phyloP scores from a whole-genome alignment of 148 eudicot genomes.

The Silene uniflora region DNA sequence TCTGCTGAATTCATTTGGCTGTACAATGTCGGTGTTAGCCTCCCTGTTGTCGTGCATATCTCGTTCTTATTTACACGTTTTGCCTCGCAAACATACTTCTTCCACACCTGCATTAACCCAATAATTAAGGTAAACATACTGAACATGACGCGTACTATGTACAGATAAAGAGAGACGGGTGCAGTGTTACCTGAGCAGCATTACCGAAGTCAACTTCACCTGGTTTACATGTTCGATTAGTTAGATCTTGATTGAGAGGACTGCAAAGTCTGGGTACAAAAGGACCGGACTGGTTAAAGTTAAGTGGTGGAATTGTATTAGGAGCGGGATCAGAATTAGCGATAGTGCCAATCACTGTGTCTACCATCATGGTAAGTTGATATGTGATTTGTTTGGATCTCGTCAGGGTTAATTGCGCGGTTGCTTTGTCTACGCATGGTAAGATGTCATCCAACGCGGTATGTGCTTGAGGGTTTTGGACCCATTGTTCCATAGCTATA shows the following conservation, averaged over 20 bases:
- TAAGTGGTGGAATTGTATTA: slow-evolving; percentile 27
- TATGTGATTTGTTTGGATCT: slow-evolving; percentile 61
- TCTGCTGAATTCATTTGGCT: slow-evolving; percentile 49
- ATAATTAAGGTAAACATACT: neutral
- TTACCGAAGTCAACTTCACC: slow-evolving; percentile 66
- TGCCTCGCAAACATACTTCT: slow-evolving; percentile 38
- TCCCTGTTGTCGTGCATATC: slow-evolving; percentile 57
- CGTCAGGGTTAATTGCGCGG: slow-evolving; percentile 54
- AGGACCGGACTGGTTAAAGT: slow-evolving; percentile 80
- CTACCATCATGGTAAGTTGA: slow-evolving; percentile 47
- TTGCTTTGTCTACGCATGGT: slow-evolving; percentile 72
- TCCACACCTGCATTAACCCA: slow-evolving; percentile 37
- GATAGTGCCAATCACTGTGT: slow-evolving; percentile 46
- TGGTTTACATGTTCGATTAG: slow-evolving; percentile 44
- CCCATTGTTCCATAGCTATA: slow-evolving; percentile 90
- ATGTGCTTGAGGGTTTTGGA: slow-evolving; percentile 65
- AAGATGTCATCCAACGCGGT: slow-evolving; percentile 78
- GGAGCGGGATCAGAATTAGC: slow-evolving; percentile 45
- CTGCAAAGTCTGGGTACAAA: slow-evolving; percentile 67
- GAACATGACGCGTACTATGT: too few species aligned
- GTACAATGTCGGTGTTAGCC: slow-evolving; percentile 60
- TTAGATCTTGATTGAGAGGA: slow-evolving; percentile 57
- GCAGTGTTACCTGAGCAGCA: slow-evolving; percentile 56
- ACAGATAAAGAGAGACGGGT: neutral
- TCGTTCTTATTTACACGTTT: slow-evolving; percentile 21